Evolutionary conservation across 2,329 filamentous ascomycete genomes (phyloP).

Genomic region (Nigrospora osmanthi): DNA sequence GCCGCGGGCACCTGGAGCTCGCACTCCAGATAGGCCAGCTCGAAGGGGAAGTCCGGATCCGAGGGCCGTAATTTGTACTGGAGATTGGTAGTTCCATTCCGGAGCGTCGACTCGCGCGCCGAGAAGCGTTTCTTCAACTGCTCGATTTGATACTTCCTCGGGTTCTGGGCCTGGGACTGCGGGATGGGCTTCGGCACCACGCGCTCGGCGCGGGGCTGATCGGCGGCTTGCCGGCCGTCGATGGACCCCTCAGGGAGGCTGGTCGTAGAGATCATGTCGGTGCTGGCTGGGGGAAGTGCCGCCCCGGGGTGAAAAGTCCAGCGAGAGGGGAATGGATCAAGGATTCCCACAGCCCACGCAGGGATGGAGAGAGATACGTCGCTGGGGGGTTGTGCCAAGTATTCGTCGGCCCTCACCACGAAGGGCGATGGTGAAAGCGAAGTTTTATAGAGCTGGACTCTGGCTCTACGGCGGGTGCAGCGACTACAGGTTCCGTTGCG

Average conservation of each 20-base stretch:
- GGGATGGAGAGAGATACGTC: not conserved
- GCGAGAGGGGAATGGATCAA: too few relatives aligned
- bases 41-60: conserved; percentile 79
- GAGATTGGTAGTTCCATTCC: conserved; percentile 46
- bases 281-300: too few relatives aligned
- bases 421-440: too few relatives aligned
- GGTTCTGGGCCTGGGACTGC: conserved; percentile 55
- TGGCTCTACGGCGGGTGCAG: too few relatives aligned
- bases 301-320: too few relatives aligned
- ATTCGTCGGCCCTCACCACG: too few relatives aligned
- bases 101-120: conserved; percentile 32
- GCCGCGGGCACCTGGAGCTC: conserved; percentile 54
- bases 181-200: conserved; percentile 60
- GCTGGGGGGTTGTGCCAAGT: not conserved
- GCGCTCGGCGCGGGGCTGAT: conserved; percentile 33
- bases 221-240: conserved; percentile 38
- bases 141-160: conserved; percentile 65
- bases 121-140: conserved; percentile 64
- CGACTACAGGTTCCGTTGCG: too few relatives aligned
- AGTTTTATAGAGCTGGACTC: too few relatives aligned
- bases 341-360: too few relatives aligned
- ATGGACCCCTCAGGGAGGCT: conserved; percentile 15
- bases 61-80: conserved; percentile 62
- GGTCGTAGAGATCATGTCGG: conserved; percentile 30
- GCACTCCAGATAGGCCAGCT: conserved; percentile 62